Conservation (phyloP, 2,329 filamentous ascomycete genomes). For the Geosmithia putterillii region DNA sequence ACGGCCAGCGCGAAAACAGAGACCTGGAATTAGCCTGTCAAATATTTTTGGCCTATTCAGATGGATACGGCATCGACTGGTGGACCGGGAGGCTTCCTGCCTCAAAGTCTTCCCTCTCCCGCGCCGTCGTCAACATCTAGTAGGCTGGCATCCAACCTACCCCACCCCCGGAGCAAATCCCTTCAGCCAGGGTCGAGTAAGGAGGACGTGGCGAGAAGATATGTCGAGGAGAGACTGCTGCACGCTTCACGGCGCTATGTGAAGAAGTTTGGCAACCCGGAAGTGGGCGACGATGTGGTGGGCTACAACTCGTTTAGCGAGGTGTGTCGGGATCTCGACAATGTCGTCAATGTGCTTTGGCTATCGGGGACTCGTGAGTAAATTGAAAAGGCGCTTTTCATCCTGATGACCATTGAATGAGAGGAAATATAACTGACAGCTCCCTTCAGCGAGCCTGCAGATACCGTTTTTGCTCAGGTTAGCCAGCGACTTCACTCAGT, state of each 20-base stretch:
- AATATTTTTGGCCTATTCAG: no score
- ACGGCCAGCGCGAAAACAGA: no score
- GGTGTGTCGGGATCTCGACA: slow-evolving; percentile 62
- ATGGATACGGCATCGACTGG: not conserved
- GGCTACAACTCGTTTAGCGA: slow-evolving; percentile 53
- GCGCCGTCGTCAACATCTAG: slow-evolving; percentile 36
- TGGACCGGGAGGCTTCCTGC: slow-evolving; percentile 40
- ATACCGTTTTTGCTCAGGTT: slow-evolving; percentile 73
- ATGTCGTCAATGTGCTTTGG: slow-evolving; percentile 73
- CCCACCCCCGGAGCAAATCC: slow-evolving; percentile 40
- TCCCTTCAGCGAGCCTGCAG: slow-evolving; percentile 56
- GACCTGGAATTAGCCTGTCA: no score
- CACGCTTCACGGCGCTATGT: slow-evolving; percentile 45
- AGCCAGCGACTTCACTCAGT: slow-evolving; percentile 59
- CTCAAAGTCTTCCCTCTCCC: slow-evolving; percentile 37
- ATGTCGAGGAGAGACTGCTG: slow-evolving; percentile 39
- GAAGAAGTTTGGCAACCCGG: slow-evolving; percentile 40
- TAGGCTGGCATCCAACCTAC: slow-evolving; percentile 27
- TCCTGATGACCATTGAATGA: not conserved
- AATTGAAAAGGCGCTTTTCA: not conserved
- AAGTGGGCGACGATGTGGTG: slow-evolving; percentile 31
- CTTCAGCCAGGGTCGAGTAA: slow-evolving; percentile 45
- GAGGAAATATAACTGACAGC: not conserved
- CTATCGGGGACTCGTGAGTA: slow-evolving; percentile 72
- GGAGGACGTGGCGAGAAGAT: slow-evolving; percentile 47